These are phyloP conservation scores for Arthrinium puccinioides DNA, from an alignment of 2,329 filamentous ascomycete species.

Conservation along the genomic window DNA sequence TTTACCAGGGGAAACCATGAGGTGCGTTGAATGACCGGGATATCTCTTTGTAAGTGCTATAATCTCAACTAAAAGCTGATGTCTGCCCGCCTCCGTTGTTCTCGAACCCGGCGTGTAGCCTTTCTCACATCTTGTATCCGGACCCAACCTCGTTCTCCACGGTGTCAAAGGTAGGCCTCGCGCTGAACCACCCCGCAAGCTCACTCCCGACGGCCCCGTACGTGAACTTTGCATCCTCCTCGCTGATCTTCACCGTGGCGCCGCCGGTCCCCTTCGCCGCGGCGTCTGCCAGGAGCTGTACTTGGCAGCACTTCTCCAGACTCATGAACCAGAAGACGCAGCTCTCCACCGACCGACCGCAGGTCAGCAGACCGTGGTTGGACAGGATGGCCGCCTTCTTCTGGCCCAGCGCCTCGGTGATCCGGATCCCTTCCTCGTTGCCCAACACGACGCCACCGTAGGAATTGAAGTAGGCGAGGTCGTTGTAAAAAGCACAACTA, in stretches of 20 bases:
- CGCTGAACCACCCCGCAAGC: slow-evolving; percentile 61
- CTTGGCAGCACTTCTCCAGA: slow-evolving; percentile 40
- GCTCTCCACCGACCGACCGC: slow-evolving; percentile 40
- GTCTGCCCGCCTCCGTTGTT: too few species aligned
- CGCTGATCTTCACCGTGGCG: slow-evolving; percentile 57
- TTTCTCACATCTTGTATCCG: slow-evolving; percentile 18
- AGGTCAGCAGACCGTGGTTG: slow-evolving; percentile 48
- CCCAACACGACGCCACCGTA: slow-evolving; percentile 47
- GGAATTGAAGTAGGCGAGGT: slow-evolving; percentile 38
- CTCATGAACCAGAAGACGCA: slow-evolving; percentile 48
- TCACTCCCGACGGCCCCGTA: slow-evolving; percentile 57
- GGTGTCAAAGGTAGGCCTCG: slow-evolving; percentile 64
- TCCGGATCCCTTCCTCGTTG: slow-evolving; percentile 40
- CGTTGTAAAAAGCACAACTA: slow-evolving; percentile 26
- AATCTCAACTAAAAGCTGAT: not conserved
- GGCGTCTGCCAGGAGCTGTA: slow-evolving; percentile 48
- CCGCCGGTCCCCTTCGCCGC: slow-evolving; percentile 55
- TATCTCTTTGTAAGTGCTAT: too few species aligned
- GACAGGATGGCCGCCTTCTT: slow-evolving; percentile 47
- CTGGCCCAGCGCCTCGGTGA: slow-evolving; percentile 37
- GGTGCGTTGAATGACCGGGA: too few species aligned
- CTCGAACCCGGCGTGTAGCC: too few species aligned
- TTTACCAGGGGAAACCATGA: too few species aligned
- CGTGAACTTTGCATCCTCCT: slow-evolving; percentile 62
- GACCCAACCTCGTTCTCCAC: slow-evolving; percentile 16